These are phyloP conservation scores for Cladophialophora immunda DNA, from an alignment of 2,329 filamentous ascomycete species.

Conservation along the genomic window DNA sequence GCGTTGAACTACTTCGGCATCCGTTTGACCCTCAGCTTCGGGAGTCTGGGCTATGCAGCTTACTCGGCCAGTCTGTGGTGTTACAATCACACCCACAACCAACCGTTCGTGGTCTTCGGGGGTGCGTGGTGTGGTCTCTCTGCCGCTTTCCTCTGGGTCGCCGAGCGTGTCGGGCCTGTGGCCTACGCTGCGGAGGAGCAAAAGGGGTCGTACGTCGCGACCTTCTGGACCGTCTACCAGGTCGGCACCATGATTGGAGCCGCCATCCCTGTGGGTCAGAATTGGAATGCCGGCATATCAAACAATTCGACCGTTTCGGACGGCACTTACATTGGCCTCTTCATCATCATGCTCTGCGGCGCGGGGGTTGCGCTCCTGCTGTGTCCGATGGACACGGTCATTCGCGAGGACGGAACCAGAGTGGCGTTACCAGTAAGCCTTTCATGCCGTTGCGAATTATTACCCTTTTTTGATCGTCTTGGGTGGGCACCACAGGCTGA, in stretches of 20 bases:
- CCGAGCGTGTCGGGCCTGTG: slow-evolving; percentile 70
- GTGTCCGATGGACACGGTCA: slow-evolving; percentile 70
- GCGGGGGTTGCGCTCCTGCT: slow-evolving; percentile 70
- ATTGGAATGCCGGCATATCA: slow-evolving; percentile 40
- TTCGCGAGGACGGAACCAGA: slow-evolving; percentile 73
- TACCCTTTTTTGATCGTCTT: too few species aligned
- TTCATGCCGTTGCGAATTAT: too few species aligned
- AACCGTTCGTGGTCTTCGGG: slow-evolving; percentile 64
- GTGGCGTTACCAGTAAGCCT: slow-evolving; percentile 36
- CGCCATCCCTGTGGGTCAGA: slow-evolving; percentile 43
- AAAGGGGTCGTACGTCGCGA: slow-evolving; percentile 82
- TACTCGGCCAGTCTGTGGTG: slow-evolving; percentile 49
- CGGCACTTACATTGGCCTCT: slow-evolving; percentile 77
- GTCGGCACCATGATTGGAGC: slow-evolving; percentile 80
- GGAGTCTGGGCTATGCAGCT: slow-evolving; percentile 46
- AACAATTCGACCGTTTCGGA: slow-evolving; percentile 63
- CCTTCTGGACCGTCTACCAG: slow-evolving; percentile 90
- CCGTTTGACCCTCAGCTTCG: slow-evolving; percentile 42
- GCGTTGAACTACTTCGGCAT: slow-evolving; percentile 43
- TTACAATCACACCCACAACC: slow-evolving; percentile 49
- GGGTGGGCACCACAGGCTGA: too few species aligned
- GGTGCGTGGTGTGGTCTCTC: slow-evolving; percentile 80
- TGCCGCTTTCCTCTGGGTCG: slow-evolving; percentile 82
- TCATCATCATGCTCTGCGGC: slow-evolving; percentile 73
- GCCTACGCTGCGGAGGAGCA: slow-evolving; percentile 79